Conservation (phyloP, 148 eudicot genomes). For the Heliamphora exappendiculata region DNA sequence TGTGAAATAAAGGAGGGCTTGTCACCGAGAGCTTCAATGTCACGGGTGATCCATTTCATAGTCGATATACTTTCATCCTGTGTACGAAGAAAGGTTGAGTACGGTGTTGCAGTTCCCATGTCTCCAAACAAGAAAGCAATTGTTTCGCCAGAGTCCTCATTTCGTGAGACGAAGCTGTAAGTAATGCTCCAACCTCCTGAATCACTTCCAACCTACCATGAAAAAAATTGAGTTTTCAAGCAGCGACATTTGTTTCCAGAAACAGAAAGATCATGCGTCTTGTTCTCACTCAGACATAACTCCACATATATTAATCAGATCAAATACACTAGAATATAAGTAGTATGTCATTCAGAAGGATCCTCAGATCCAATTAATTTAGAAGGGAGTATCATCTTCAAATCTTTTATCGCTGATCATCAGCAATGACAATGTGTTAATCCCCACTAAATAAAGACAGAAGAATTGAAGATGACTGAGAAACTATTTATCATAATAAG, state of each 20-base stretch:
- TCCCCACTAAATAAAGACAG: not conserved
- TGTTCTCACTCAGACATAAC: not conserved
- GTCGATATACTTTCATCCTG: conserved; percentile 82
- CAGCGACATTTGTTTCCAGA: not conserved
- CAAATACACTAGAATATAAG: not conserved
- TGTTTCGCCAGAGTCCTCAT: conserved; percentile 64
- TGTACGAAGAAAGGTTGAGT: conserved; percentile 60
- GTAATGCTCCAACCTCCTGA: conserved; percentile 76
- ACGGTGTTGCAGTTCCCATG: conserved; percentile 94
- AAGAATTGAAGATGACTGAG: not conserved
- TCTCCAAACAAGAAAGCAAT: conserved; percentile 85
- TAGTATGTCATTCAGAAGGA: not conserved
- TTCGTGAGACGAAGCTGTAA: conserved; percentile 65
- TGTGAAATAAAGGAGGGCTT: conserved; percentile 89
- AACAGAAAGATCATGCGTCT: not conserved
- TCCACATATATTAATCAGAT: not conserved
- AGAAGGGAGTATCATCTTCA: not conserved
- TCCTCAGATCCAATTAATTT: not conserved
- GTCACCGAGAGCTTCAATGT: conserved; percentile 73
- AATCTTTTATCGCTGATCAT: not conserved
- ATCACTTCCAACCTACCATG: conserved; percentile 83
- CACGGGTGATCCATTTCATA: conserved; percentile 83
- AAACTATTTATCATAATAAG: not conserved
- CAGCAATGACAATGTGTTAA: not conserved
- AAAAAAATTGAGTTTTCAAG: not conserved